A percentile compares a stretch with the other conserved stretches of the same genome.
These are phyloP conservation scores for Zymoseptoria brevis DNA, from an alignment of 2,329 filamentous ascomycete species.

Conservation along the genomic window DNA sequence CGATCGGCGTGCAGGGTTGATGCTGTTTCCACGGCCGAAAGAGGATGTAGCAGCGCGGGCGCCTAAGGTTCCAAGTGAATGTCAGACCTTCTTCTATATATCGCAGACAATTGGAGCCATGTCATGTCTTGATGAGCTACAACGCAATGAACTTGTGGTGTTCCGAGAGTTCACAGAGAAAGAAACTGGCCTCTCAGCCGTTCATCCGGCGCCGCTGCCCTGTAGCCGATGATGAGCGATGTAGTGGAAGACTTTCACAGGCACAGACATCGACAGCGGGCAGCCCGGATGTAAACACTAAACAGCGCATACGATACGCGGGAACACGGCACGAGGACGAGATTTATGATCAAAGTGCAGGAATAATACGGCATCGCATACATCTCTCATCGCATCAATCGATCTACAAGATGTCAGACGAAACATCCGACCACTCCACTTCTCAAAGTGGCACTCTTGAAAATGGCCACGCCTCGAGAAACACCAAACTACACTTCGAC, in stretches of 20 bases:
- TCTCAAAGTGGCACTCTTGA: conserved; percentile 10
- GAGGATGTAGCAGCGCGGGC: not conserved
- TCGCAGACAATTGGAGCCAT: no score
- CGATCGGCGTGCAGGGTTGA: not conserved
- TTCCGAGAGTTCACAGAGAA: not conserved
- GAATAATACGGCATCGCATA: not conserved
- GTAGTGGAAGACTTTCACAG: not conserved
- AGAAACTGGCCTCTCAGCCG: not conserved
- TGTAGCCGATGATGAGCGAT: not conserved
- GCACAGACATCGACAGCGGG: not conserved
- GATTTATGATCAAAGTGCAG: no score
- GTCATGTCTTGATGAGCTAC: no score
- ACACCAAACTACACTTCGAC: not conserved
- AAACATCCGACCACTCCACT: not conserved
- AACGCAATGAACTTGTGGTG: no score
- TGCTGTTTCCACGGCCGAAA: not conserved
- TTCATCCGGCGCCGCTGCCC: not conserved
- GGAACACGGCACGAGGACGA: not conserved
- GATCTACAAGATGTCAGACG: not conserved
- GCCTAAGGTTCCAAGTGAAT: not conserved
- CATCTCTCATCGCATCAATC: not conserved
- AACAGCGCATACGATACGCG: not conserved
- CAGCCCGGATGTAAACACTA: not conserved
- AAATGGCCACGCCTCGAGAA: not conserved
- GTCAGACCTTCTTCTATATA: not conserved